Evolutionary conservation across 345 rosid species (phyloP), one percentile per base, ranked within the genome.

Genomic region (Eucalyptus cloeziana): DNA sequence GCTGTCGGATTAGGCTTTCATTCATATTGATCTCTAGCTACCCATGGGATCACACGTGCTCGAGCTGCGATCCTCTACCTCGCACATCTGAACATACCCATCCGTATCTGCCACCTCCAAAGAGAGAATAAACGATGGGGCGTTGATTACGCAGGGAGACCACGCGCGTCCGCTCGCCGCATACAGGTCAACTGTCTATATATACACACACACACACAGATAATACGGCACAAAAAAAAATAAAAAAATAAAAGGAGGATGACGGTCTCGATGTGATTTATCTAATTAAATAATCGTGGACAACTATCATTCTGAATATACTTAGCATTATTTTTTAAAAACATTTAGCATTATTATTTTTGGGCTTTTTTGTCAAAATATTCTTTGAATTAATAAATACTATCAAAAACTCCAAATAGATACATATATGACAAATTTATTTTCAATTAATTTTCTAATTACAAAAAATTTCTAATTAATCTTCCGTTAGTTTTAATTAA

Each of bases 321-420:
- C 11, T 25, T 58, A 58, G 67, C 67, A 58, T 58, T 25, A 25
- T 58, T 60, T 11, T 60, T 25, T 2, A 22, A 56, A 56, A 56
- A 9, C 12, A 22, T 27, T 60, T 60, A 1, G 4, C 31, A 60
- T 12, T 60, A 60, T 60, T 60, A 30, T 4, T 64, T 30, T 27
- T 60, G 4, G 16, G 27, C 7, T 2, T 25, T 60, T 27, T 25
- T 60, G 13, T 24, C 62, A 8, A 56, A 56, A 56, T 19, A 7
- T 52, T 52, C 10, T 19, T 52, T 19, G 4, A 1, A 52, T 52
- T 52, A 52, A 52, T 52, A 56, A 56, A 56, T 56, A 9, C 12
- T 11, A 2, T 56, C 0, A 4, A 22, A 56, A 22, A 22, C 62
- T 56, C 0, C 21, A 24, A 24, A 56, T 0, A 4, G 0, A 56